Evolutionary conservation across 73 alveolate species (phyloP), one percentile per base, ranked within the genome.

Genomic region (Urostyla sp.): DNA sequence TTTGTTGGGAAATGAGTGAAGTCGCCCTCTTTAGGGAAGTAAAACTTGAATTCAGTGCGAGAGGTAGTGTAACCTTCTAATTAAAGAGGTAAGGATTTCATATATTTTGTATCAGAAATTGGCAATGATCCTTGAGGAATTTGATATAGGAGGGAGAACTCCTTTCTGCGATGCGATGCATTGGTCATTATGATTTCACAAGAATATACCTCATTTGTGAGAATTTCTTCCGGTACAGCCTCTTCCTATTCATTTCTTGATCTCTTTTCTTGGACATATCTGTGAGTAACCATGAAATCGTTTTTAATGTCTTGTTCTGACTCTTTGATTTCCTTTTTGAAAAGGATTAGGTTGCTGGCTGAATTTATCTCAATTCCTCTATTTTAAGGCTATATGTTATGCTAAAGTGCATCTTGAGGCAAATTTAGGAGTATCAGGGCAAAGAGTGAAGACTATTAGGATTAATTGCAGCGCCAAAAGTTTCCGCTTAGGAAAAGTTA

Each of bases 51-150:
- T 53, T 55, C 72, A 56, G 92, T 58, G 51, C 87, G 80, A 16
- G 55, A 46, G 20, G 99, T 95, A 34, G 95, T 72, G 87, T 87
- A 97, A 23, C 97, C 87, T 27, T 56, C 23, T 48, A 95, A 87
- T 37, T 53, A 36, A 24, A 88, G 66, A 28, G 87, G 89, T 20
- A 72, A 53, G 3, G 97, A 84, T 77, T 94, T 90, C 43, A 94
- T 85, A 73, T 95, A 95, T 44, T 83, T 84, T 4, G 95, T 67
- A 23, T 76, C 36, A 21, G 59, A 53, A 1, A 97, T 84, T 21
- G 99, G 95, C 37, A 97, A 77, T 10, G 98, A 90, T 26, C 99
- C 99, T 81, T 94, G 86, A 48, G 99, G 99, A 30, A 94, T 85
- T 80, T 95, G 95, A 66, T 85, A 90, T 45, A 97, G 89, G 63